A percentile compares a stretch with the other conserved stretches of the same genome.
Evolutionary conservation across 768 basidiomycete species (phyloP).

Genomic region (Tricholoma terreum): DNA sequence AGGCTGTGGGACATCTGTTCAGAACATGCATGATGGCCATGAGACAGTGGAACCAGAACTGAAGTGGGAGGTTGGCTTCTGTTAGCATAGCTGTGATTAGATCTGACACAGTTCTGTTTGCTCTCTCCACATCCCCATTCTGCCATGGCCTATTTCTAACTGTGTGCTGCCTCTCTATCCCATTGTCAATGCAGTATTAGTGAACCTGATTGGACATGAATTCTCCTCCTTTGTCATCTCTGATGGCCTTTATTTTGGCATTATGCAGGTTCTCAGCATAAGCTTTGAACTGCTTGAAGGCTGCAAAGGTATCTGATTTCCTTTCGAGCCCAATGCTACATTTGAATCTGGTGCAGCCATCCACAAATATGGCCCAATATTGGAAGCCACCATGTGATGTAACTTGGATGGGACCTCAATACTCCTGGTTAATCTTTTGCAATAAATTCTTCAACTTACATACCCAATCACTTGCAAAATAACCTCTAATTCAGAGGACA

Average conservation of each 20-base stretch:
- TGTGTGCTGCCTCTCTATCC: conserved; percentile 23
- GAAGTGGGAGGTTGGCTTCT: not conserved
- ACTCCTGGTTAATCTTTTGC: too few species aligned
- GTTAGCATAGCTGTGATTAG: conserved; percentile 12
- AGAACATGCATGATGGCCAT: not conserved
- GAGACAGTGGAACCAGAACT: conserved; percentile 2
- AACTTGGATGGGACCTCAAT: not conserved
- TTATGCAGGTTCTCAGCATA: conserved; percentile 25
- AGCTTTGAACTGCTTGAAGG: conserved; percentile 32
- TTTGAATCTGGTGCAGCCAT: conserved; percentile 18
- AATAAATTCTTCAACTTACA: too few species aligned
- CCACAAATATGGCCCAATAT: conserved; percentile 32
- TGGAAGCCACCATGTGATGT: conserved; percentile 15
- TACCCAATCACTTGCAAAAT: too few species aligned
- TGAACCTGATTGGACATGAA: conserved; percentile 24
- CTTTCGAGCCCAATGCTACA: conserved; percentile 16
- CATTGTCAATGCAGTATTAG: conserved; percentile 19
- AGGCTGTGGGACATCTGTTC: conserved; percentile 5
- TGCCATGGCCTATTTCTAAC: conserved; percentile 32
- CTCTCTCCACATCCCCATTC: conserved; percentile 41
- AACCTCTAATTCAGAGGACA: too few species aligned
- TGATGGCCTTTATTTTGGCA: conserved; percentile 23
- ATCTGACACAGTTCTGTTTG: conserved; percentile 35
- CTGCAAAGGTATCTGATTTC: conserved; percentile 24
- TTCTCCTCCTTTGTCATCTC: conserved; percentile 36